phyloP scores from a whole-genome alignment of 352 stramenopile species.

The Pythium utonaiense region DNA sequence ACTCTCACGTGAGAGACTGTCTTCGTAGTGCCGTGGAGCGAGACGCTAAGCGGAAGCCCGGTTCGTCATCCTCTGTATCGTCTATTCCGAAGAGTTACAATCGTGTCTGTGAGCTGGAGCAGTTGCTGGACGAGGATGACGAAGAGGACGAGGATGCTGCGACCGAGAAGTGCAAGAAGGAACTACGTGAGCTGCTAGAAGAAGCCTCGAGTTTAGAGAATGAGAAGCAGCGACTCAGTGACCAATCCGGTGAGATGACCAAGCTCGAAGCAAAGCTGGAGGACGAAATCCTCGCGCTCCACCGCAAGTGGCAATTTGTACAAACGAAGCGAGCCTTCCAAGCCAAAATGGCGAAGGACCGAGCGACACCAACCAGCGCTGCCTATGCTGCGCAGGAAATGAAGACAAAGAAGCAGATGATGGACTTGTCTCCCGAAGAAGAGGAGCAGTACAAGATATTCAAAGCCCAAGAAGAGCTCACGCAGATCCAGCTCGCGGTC shows the following conservation, averaged over 20 bases:
- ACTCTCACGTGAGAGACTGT: constrained; percentile 54
- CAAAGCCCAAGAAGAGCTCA: constrained; percentile 54
- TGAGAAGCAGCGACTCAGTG: constrained; percentile 32
- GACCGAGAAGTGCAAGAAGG: constrained; percentile 25
- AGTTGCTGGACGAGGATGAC: constrained; percentile 6
- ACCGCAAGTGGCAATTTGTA: constrained; percentile 41
- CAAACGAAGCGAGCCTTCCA: constrained; percentile 50
- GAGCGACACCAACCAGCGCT: background rate
- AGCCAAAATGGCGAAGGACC: constrained; percentile 31
- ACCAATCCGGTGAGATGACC: constrained; percentile 26
- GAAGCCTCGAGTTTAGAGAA: constrained; percentile 31
- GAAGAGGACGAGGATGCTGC: constrained; percentile 5
- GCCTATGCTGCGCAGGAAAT: constrained; percentile 30
- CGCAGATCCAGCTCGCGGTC: constrained; percentile 49
- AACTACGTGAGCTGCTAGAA: constrained; percentile 38
- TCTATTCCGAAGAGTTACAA: background rate
- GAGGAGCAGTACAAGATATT: constrained; percentile 56
- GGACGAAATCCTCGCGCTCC: constrained; percentile 29
- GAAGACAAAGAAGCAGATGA: constrained; percentile 29
- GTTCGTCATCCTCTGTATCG: background rate
- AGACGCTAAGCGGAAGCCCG: constrained; percentile 1
- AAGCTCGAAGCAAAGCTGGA: constrained; percentile 30
- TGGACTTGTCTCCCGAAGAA: constrained; percentile 49
- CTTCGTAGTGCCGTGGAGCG: constrained; percentile 8
- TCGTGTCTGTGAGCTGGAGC: background rate